Evolutionary conservation across 805 yeast genomes (phyloP).

Genomic region (Suhomyces xylopsoci): DNA sequence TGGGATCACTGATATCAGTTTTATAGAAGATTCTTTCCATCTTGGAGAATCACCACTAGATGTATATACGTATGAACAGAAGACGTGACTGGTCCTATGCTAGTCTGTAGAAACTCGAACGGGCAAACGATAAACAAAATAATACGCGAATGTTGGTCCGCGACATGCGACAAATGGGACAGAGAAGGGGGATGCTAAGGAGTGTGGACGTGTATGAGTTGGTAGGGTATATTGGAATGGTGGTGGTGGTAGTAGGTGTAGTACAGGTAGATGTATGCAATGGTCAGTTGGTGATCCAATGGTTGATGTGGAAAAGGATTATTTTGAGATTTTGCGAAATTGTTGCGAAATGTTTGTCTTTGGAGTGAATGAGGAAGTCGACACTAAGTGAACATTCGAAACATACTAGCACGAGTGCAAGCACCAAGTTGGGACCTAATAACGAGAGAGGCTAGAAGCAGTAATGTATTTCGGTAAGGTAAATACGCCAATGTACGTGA

Average conservation of each 20-base stretch:
- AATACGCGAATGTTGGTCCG: neutral
- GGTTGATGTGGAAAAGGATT: neutral
- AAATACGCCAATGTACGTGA: neutral
- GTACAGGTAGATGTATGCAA: neutral
- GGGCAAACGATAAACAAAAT: neutral
- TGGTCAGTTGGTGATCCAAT: neutral
- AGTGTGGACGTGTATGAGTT: neutral
- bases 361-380: neutral
- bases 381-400: too few relatives aligned
- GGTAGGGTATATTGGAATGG: neutral
- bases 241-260: neutral
- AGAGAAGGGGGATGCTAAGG: neutral
- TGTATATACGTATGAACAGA: neutral
- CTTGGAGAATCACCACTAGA: neutral
- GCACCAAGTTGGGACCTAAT: too few relatives aligned
- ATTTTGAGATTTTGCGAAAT: neutral
- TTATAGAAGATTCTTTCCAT: conserved; percentile 53
- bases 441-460: neutral
- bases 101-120: neutral
- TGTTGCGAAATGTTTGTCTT: neutral
- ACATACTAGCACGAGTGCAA: too few relatives aligned
- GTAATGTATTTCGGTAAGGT: too few relatives aligned
- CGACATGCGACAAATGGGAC: neutral
- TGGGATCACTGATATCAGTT: conserved; percentile 63
- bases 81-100: neutral